Conservation (phyloP, 1,139 yeast genomes). For the Yamadazyma mexicana region DNA sequence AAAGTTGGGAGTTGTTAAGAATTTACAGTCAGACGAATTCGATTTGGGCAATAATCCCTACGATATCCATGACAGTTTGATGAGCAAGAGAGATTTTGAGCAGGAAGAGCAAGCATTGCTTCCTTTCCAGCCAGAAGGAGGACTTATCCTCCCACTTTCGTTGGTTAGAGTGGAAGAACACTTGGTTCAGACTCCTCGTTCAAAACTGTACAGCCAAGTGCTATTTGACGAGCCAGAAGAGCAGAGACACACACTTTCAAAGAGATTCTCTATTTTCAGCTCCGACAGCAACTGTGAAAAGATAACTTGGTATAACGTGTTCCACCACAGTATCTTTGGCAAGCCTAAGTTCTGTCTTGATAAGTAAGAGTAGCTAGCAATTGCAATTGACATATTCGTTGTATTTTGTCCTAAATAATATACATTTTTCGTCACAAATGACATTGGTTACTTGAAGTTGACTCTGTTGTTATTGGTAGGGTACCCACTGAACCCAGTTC, state of each 20-base stretch:
- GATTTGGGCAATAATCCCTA: constrained; percentile 9
- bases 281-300: constrained; percentile 35
- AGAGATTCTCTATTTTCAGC: constrained; percentile 19
- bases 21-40: constrained; percentile 8
- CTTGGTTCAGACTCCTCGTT: constrained; percentile 22
- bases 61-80: constrained; percentile 9
- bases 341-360: constrained; percentile 40
- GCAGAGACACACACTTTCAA: constrained; percentile 3
- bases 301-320: constrained; percentile 51
- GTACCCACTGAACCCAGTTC: constrained; percentile 13
- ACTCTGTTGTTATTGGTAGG: constrained; percentile 18
- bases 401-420: not conserved
- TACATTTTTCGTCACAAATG: not conserved
- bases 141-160: constrained; percentile 24
- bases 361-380: not conserved
- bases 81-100: constrained; percentile 6
- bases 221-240: constrained; percentile 6
- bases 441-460: constrained; percentile 18
- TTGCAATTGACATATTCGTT: not conserved
- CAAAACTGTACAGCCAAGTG: constrained; percentile 26
- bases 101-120: constrained; percentile 2
- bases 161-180: constrained; percentile 18
- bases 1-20: constrained; percentile 15
- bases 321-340: constrained; percentile 50
- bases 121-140: constrained; percentile 9